Evolutionary conservation across 495 filamentous ascomycete species (phyloP).

Genomic region (Penicillium riverlandense): DNA sequence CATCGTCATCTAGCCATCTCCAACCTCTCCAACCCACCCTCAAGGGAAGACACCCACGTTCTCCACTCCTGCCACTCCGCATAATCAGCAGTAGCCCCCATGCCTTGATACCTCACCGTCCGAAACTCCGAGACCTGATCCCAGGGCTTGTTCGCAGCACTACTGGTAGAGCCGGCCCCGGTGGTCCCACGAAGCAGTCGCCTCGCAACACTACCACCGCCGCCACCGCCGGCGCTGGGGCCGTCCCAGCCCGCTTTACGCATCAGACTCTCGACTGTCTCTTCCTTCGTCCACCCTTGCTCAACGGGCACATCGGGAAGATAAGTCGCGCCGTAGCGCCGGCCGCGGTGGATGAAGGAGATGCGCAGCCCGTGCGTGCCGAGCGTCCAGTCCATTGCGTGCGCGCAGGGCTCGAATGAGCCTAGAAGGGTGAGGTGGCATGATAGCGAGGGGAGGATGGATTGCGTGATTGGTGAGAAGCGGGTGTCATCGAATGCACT

Average conservation of each 20-base stretch:
- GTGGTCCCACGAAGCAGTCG: slow-evolving; percentile 26
- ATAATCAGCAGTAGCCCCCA: slow-evolving; percentile 61
- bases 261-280: slow-evolving; percentile 85
- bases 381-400: slow-evolving; percentile 78
- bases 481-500: slow-evolving; percentile 83
- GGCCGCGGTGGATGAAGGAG: slow-evolving; percentile 58
- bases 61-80: slow-evolving; percentile 70
- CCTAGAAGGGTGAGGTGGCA: slow-evolving; percentile 69
- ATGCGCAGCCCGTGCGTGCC: slow-evolving; percentile 81
- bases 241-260: slow-evolving; percentile 81
- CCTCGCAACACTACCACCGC: slow-evolving; percentile 45
- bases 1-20: slow-evolving; percentile 2
- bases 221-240: neutral
- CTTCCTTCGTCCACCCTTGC: slow-evolving; percentile 94
- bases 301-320: slow-evolving; percentile 86
- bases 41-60: slow-evolving; percentile 55
- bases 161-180: slow-evolving; percentile 3
- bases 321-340: slow-evolving; percentile 67
- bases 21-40: slow-evolving; percentile 24
- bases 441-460: slow-evolving; percentile 62
- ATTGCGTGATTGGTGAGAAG: slow-evolving; percentile 63
- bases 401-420: slow-evolving; percentile 63
- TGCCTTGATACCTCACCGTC: slow-evolving; percentile 75
- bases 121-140: slow-evolving; percentile 61
- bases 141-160: slow-evolving; percentile 48